Conservation (phyloP, 2,329 filamentous ascomycete genomes). For the Fusarium hainanense region DNA sequence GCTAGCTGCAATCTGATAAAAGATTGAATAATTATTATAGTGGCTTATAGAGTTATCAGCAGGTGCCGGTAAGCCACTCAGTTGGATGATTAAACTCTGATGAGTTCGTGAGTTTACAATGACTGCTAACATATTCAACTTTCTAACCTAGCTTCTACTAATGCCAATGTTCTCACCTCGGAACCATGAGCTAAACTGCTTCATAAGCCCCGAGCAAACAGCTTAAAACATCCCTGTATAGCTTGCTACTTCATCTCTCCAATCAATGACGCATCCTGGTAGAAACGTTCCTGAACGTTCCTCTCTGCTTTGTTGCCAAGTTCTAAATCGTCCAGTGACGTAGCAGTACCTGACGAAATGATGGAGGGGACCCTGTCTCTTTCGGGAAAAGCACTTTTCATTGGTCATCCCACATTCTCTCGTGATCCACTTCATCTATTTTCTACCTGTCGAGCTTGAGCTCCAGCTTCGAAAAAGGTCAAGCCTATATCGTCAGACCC, state of each 20-base stretch:
- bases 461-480: conserved; percentile 7
- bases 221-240: neutral
- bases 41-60: neutral
- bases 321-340: conserved; percentile 34
- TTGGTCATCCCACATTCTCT: conserved; percentile 28
- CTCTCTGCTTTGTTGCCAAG: conserved; percentile 29
- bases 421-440: conserved; percentile 32
- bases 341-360: conserved; percentile 34
- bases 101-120: neutral
- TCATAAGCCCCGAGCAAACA: neutral
- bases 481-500: conserved; percentile 20
- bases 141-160: neutral
- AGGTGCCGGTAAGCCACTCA: neutral
- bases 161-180: too few relatives aligned
- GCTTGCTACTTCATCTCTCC: neutral
- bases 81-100: neutral
- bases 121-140: neutral
- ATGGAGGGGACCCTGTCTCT: conserved; percentile 33
- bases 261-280: conserved; percentile 28
- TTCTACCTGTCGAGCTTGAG: conserved; percentile 23
- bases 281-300: conserved; percentile 1
- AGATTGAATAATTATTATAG: neutral
- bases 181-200: neutral
- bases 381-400: neutral
- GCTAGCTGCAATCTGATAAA: too few relatives aligned